These are phyloP conservation scores for Mycena maculata DNA, from an alignment of 768 basidiomycete species.

Conservation along the genomic window DNA sequence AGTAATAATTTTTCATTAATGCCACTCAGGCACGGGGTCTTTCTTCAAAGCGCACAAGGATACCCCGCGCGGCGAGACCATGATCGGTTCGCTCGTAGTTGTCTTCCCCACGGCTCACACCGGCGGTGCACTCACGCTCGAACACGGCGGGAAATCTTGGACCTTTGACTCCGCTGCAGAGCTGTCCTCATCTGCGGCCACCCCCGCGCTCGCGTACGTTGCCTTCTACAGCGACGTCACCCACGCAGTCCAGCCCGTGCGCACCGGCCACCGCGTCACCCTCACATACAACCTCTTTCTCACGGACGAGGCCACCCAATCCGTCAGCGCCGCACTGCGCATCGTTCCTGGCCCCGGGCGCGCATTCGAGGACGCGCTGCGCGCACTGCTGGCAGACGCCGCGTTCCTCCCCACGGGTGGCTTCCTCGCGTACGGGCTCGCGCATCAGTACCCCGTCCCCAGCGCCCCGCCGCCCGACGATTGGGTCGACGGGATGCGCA, in stretches of 20 bases:
- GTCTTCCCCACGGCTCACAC: conserved; percentile 57
- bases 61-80: conserved; percentile 53
- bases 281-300: conserved; percentile 57
- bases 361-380: conserved; percentile 36
- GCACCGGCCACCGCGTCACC: conserved; percentile 53
- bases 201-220: too few species aligned
- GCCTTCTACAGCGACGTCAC: too few species aligned
- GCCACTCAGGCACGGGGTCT: conserved; percentile 39
- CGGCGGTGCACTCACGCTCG: conserved; percentile 54
- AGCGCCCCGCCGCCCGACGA: not conserved
- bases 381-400: conserved; percentile 40
- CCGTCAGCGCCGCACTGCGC: not conserved
- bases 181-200: too few species aligned
- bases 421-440: conserved; percentile 49
- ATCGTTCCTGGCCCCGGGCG: conserved; percentile 7
- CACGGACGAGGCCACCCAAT: conserved; percentile 3
- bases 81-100: conserved; percentile 63
- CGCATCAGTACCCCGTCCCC: conserved; percentile 48
- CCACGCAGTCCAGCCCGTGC: too few species aligned
- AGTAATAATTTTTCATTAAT: too few species aligned
- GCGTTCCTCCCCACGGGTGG: conserved; percentile 47
- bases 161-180: too few species aligned
- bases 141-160: not conserved
- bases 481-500: not conserved
- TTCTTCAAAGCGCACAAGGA: conserved; percentile 64